Percentiles rank a stretch among this genome's conserved stretches.
phyloP scores from a whole-genome alignment of 1,139 yeast species.

The Wickerhamomyces sp. region DNA sequence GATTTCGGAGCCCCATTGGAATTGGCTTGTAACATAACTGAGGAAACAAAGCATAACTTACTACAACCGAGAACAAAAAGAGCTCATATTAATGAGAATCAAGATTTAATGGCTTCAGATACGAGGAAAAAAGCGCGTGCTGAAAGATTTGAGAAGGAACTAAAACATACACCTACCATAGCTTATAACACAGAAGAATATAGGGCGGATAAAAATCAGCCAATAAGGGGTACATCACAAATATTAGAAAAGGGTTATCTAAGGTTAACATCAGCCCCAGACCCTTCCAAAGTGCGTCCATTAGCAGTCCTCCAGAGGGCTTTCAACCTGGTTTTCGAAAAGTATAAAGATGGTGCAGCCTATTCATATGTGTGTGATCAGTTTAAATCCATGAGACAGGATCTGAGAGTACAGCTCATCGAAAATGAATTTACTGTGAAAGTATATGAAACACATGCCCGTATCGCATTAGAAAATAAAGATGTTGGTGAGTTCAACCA shows the following conservation, averaged over 20 bases:
- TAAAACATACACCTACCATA: constrained; percentile 18
- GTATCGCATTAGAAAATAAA: constrained; percentile 74
- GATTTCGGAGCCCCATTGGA: constrained; percentile 13
- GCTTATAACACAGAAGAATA: constrained; percentile 3
- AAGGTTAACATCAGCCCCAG: constrained; percentile 87
- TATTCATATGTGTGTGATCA: constrained; percentile 86
- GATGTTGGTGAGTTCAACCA: constrained; percentile 96
- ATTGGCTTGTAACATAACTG: constrained; percentile 17
- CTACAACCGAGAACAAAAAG: constrained; percentile 11
- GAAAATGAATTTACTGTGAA: constrained; percentile 69
- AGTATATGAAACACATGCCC: constrained; percentile 85
- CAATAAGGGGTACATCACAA: constrained; percentile 62
- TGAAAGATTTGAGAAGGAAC: constrained; percentile 47
- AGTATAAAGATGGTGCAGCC: constrained; percentile 47
- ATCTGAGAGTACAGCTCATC: constrained; percentile 87
- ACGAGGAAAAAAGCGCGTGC: constrained; percentile 43
- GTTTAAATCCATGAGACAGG: constrained; percentile 88
- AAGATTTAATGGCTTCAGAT: constrained; percentile 26
- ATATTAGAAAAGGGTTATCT: constrained; percentile 72
- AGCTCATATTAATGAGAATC: not conserved
- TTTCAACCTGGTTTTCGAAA: constrained; percentile 47
- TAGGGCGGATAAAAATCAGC: constrained; percentile 28
- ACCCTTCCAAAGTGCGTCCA: constrained; percentile 81
- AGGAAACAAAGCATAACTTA: constrained; percentile 8
- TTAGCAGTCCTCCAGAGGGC: constrained; percentile 55